Percentiles rank a stretch among this genome's conserved stretches.
These are phyloP conservation scores for Tuber calosporum DNA, from an alignment of 495 filamentous ascomycete species.

Conservation along the genomic window DNA sequence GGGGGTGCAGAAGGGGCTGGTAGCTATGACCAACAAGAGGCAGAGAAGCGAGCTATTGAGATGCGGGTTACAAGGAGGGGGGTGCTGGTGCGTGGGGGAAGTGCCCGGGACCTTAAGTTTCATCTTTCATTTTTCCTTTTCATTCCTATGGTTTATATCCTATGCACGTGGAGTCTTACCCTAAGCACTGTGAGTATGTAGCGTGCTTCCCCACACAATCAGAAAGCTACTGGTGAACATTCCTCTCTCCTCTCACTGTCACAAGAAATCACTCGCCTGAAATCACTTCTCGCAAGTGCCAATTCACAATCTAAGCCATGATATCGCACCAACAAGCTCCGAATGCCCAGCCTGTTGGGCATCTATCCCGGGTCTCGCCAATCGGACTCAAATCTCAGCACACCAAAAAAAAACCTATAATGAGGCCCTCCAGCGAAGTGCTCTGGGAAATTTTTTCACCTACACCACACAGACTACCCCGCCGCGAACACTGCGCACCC, in stretches of 20 bases:
- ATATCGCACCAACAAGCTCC: neutral
- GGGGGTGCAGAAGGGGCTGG: too few species aligned
- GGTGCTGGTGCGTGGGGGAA: neutral
- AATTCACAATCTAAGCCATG: neutral
- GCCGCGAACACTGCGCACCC: neutral
- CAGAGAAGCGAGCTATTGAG: neutral
- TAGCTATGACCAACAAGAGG: too few species aligned
- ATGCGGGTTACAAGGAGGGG: neutral
- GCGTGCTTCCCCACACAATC: neutral
- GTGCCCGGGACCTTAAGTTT: too few species aligned
- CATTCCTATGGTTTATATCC: neutral
- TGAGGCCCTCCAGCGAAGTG: neutral
- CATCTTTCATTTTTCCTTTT: too few species aligned
- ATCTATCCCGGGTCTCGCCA: neutral
- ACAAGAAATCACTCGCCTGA: neutral
- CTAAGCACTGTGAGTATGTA: neutral
- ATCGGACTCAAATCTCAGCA: neutral
- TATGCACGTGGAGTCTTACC: neutral
- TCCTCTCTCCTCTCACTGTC: neutral
- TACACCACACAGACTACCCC: neutral
- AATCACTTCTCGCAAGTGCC: neutral
- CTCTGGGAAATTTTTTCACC: neutral
- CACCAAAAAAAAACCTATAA: neutral
- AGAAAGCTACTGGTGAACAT: neutral
- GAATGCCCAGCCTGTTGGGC: neutral